Base-by-base conservation (phyloP, 2,329 filamentous ascomycete species). In the Phoma sp. region DNA sequence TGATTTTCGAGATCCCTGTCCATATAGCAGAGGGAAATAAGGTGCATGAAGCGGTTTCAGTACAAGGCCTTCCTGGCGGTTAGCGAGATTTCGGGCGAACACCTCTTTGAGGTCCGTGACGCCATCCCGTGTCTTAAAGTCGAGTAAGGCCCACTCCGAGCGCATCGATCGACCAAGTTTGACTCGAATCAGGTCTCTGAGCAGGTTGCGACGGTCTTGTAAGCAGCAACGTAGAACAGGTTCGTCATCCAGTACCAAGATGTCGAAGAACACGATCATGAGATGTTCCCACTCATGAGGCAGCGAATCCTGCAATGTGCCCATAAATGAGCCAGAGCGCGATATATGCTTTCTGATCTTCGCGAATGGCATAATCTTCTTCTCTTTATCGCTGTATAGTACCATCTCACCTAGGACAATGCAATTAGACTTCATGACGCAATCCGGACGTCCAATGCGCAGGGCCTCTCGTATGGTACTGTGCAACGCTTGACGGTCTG, bases 331-430 rank as follows among this genome's bases (percentile, higher is more conserved):
- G 1, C 91, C 91, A 40, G 89, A 88, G 36, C 91, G 84, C 7
- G 83, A 80, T 24, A 96, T 84, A 66, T 96, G 89, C 62, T 91
- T 93, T 40, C 91, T 83, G 55, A 96, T 88, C 64, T 91, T 89
- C 62, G 95, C 86, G 63, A 96, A 96, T 1, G 86, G 86, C 38
- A 91, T 76, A 3, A 96, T 86, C 33, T 79, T 83, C 22, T 82
- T 75, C 38, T 88, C 79, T 74, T 79, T 77, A 46, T 91, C 86
- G 68, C 84, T 90, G 73, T 88, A 96, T 1, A 93, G 88, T 5
- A 95, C 81, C 48, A 96, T 77, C 68, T 97, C 93, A 2, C 90
- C 91, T 66, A 96, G 89, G 0, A 96, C 72, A 39, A 96, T 93
- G 62, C 90, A 96, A 4, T 82, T 82, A 7, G 76, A 77, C 24